phyloP scores from a whole-genome alignment of 805 yeast genomes.

The Yarrowia porcina region DNA sequence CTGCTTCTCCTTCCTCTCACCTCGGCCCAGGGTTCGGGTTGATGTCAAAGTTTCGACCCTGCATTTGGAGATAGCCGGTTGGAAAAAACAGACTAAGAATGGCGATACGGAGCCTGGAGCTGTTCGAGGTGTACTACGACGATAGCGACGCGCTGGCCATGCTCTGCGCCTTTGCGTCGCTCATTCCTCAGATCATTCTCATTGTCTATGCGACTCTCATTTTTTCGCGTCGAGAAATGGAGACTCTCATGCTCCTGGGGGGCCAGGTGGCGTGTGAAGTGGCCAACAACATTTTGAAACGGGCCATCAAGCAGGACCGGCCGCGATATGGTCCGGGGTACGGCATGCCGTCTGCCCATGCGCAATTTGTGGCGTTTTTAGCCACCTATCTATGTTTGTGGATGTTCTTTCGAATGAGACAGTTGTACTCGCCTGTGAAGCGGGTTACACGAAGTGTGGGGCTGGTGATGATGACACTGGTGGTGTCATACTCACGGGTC shows the following conservation, averaged over 20 bases:
- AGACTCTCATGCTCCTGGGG: conserved; percentile 74
- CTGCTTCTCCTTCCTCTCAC: neutral
- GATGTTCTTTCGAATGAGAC: conserved; percentile 36
- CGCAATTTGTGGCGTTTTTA: conserved; percentile 91
- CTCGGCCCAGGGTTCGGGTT: neutral
- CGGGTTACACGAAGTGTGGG: conserved; percentile 32
- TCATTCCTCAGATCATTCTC: conserved; percentile 75
- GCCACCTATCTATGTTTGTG: conserved; percentile 40
- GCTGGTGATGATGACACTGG: conserved; percentile 34
- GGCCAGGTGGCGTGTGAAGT: conserved; percentile 84
- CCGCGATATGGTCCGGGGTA: conserved; percentile 61
- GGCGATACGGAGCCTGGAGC: conserved; percentile 49
- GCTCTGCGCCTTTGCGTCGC: conserved; percentile 65
- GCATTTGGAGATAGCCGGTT: neutral
- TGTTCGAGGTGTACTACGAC: conserved; percentile 78
- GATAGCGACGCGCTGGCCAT: conserved; percentile 60
- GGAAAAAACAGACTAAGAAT: neutral
- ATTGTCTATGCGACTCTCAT: conserved; percentile 83
- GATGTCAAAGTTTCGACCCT: neutral
- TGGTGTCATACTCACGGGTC: conserved; percentile 68
- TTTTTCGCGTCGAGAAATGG: conserved; percentile 75
- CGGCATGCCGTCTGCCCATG: conserved; percentile 98
- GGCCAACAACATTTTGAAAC: conserved; percentile 65
- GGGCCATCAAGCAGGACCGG: conserved; percentile 63
- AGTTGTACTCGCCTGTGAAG: conserved; percentile 33